Evolutionary conservation across 2,329 filamentous ascomycete species (phyloP).

Genomic region (Phaeoacremonium minimum): DNA sequence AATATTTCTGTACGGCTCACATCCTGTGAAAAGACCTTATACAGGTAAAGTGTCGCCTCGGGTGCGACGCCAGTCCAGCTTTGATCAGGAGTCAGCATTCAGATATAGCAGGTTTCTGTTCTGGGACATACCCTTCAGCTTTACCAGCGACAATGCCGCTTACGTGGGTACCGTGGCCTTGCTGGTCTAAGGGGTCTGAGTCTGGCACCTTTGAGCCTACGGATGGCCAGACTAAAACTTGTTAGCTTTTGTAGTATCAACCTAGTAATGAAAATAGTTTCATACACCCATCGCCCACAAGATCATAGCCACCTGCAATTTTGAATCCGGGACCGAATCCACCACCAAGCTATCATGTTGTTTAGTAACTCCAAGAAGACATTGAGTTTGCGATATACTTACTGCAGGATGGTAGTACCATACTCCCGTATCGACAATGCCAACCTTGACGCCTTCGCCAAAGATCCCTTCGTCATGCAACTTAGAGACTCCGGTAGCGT

Average conservation of each 20-base stretch:
- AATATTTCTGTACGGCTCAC: too few relatives aligned
- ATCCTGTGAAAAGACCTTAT: slow-evolving; percentile 23
- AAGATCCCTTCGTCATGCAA: slow-evolving; percentile 5
- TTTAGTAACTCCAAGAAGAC: background rate
- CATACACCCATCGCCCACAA: slow-evolving; percentile 3
- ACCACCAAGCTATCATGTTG: background rate
- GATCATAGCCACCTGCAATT: slow-evolving; percentile 2
- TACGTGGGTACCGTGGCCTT: slow-evolving; percentile 7
- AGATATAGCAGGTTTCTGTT: background rate
- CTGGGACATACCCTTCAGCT: slow-evolving; percentile 1
- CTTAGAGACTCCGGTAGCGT: slow-evolving; percentile 4
- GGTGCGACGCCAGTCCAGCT: slow-evolving; percentile 18
- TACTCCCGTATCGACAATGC: slow-evolving; percentile 4
- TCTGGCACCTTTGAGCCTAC: background rate
- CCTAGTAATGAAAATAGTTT: too few relatives aligned
- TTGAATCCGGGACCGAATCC: background rate
- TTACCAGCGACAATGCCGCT: slow-evolving; percentile 6
- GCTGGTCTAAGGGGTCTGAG: slow-evolving; percentile 2
- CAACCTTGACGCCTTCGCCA: slow-evolving; percentile 4
- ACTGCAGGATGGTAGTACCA: slow-evolving; percentile 6
- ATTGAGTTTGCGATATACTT: slow-evolving; percentile 1
- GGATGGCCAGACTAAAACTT: background rate
- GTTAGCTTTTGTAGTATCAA: too few relatives aligned
- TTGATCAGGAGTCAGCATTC: background rate
- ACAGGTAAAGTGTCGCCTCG: slow-evolving; percentile 19